These are phyloP conservation scores for Paecilomyces formosus DNA, from an alignment of 2,329 filamentous ascomycete species.

Conservation along the genomic window DNA sequence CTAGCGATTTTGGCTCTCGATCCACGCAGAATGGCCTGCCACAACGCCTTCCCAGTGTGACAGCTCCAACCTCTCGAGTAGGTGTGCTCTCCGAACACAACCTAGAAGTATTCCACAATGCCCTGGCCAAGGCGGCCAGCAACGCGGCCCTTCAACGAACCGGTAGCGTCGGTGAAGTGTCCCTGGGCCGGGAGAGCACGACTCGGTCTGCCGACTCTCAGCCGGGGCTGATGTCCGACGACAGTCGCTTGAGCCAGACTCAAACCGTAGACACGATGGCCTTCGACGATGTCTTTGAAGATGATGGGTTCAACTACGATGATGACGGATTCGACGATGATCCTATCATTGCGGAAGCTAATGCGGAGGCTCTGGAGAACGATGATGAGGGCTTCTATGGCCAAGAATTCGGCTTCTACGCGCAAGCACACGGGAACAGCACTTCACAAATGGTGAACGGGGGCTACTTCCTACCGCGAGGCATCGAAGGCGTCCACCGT, in stretches of 20 bases:
- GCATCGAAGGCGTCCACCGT: slow-evolving; percentile 53
- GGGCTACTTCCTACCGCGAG: slow-evolving; percentile 79
- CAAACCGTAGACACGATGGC: slow-evolving; percentile 33
- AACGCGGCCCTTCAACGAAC: slow-evolving; percentile 67
- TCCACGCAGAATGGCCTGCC: slow-evolving; percentile 13
- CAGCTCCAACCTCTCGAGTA: slow-evolving; percentile 24
- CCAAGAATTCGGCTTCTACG: slow-evolving; percentile 94
- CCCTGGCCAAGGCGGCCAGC: slow-evolving; percentile 73
- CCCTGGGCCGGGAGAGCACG: slow-evolving; percentile 26
- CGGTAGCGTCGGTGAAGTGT: slow-evolving; percentile 39
- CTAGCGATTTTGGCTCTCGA: slow-evolving; percentile 22
- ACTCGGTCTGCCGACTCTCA: slow-evolving; percentile 32
- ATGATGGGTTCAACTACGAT: slow-evolving; percentile 42
- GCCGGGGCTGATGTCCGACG: slow-evolving; percentile 42
- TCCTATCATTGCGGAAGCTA: slow-evolving; percentile 87
- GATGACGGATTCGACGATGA: slow-evolving; percentile 73
- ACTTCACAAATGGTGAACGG: slow-evolving; percentile 63
- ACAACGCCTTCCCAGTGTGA: slow-evolving; percentile 23
- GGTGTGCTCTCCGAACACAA: slow-evolving; percentile 47
- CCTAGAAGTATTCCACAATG: slow-evolving; percentile 70
- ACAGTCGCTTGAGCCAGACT: slow-evolving; percentile 42
- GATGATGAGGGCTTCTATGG: slow-evolving; percentile 94
- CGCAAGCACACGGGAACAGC: slow-evolving; percentile 44
- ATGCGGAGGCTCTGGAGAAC: slow-evolving; percentile 84
- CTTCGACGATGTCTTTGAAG: slow-evolving; percentile 37